A percentile compares a stretch with the other conserved stretches of the same genome.
phyloP scores from a whole-genome alignment of 495 filamentous ascomycete genomes.

The Podospora comata region DNA sequence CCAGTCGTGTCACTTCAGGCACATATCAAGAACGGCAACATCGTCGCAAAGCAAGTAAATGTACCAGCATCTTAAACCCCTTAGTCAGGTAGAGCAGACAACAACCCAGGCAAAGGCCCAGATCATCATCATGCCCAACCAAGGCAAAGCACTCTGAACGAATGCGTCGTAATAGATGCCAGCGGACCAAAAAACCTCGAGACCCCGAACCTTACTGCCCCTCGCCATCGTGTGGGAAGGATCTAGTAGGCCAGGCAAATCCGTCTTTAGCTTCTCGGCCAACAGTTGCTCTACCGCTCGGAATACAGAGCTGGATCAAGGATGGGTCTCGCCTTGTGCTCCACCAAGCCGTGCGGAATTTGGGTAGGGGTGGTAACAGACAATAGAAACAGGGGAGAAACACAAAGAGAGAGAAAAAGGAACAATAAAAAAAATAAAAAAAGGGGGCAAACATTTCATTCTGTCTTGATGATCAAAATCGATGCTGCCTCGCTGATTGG shows the following conservation, averaged over 20 bases:
- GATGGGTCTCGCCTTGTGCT: slow-evolving; percentile 63
- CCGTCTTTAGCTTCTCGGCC: neutral
- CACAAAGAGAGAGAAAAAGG: slow-evolving; percentile 6
- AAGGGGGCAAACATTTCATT: neutral
- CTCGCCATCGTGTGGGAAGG: slow-evolving; percentile 6
- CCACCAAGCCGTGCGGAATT: slow-evolving; percentile 56
- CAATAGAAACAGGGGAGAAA: neutral
- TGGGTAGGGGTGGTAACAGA: neutral
- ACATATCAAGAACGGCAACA: too few species aligned
- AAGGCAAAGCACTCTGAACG: slow-evolving; percentile 26
- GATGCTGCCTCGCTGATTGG: neutral
- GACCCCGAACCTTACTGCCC: slow-evolving; percentile 9
- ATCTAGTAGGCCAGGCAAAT: neutral
- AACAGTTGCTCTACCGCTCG: slow-evolving; percentile 53
- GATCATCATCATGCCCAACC: neutral
- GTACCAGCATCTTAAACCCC: slow-evolving; percentile 31
- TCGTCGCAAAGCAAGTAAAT: slow-evolving; percentile 6
- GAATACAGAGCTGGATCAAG: slow-evolving; percentile 62
- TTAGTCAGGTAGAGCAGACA: slow-evolving; percentile 8
- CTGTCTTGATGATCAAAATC: neutral
- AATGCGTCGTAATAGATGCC: slow-evolving; percentile 6
- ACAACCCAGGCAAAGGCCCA: slow-evolving; percentile 8
- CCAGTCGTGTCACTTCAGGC: too few species aligned
- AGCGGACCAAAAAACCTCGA: slow-evolving; percentile 3
- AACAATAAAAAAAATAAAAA: slow-evolving; percentile 12